Evolutionary conservation across 306 rosid genomes (phyloP).

Genomic region (Ormosia emarginata): DNA sequence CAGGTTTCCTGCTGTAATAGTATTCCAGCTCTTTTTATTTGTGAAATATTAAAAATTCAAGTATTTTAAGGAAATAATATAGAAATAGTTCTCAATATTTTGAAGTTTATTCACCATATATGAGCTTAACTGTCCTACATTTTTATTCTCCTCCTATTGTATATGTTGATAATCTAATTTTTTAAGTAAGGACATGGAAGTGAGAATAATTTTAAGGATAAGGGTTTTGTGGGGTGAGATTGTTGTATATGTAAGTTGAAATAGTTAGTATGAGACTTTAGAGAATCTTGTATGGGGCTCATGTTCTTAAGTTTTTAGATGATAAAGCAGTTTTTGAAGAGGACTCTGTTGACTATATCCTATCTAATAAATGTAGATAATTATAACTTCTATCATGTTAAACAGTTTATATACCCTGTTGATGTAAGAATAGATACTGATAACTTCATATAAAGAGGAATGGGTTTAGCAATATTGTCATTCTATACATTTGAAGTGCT

Average conservation of each 20-base stretch:
- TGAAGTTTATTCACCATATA: no score
- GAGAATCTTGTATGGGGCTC: background rate
- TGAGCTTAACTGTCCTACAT: background rate
- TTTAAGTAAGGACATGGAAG: background rate
- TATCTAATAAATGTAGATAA: background rate
- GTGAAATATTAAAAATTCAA: background rate
- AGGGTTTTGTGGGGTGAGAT: background rate
- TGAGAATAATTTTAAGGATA: background rate
- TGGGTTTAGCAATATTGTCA: background rate
- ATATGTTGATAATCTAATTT: background rate
- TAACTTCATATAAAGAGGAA: background rate
- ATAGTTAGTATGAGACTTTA: background rate
- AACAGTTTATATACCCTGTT: background rate
- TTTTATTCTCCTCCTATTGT: background rate
- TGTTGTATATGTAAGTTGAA: background rate
- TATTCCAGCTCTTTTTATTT: background rate
- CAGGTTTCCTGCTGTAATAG: background rate
- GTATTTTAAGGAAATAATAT: conserved; percentile 1
- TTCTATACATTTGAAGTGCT: background rate
- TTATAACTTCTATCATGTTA: background rate
- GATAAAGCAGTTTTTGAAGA: background rate
- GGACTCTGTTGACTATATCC: background rate
- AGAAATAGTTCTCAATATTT: background rate
- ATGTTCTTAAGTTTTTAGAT: background rate
- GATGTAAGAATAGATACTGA: background rate